Evolutionary conservation across 1,284 basidiomycete genomes (phyloP).

Genomic region (Moesziomyces sp.): DNA sequence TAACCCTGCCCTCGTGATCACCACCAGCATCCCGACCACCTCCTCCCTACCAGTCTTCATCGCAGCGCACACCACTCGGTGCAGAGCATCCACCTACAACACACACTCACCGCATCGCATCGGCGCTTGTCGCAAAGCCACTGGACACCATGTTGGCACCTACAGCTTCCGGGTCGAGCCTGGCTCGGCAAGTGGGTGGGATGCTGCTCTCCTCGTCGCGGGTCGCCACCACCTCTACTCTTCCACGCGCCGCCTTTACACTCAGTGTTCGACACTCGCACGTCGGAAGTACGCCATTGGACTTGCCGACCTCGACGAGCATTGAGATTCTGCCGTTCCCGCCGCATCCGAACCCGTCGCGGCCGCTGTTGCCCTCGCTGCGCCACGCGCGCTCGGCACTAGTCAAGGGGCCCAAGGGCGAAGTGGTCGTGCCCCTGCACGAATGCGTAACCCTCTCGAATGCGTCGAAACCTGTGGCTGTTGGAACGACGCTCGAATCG

Average conservation of each 20-base stretch:
- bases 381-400: conserved; percentile 54
- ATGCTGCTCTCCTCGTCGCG: conserved; percentile 70
- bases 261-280: conserved; percentile 49
- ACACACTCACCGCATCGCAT: too few species aligned
- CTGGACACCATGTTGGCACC: conserved; percentile 15
- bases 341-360: conserved; percentile 60
- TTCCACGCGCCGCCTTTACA: neutral
- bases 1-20: too few species aligned
- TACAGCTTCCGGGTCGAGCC: conserved; percentile 21
- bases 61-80: too few species aligned
- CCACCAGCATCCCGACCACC: too few species aligned
- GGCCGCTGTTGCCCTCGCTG: conserved; percentile 50
- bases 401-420: conserved; percentile 59
- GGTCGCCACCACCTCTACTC: conserved; percentile 69
- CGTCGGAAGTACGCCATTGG: conserved; percentile 58
- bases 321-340: conserved; percentile 57
- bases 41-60: too few species aligned
- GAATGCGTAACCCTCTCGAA: conserved; percentile 42
- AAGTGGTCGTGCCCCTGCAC: conserved; percentile 58
- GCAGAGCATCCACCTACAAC: too few species aligned
- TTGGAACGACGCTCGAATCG: neutral
- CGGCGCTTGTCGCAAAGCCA: too few species aligned
- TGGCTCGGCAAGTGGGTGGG: conserved; percentile 22
- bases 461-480: neutral
- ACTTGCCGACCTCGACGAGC: conserved; percentile 45